Base-by-base conservation (phyloP, 495 filamentous ascomycete species). In the Aspergillus carlsbadensis region DNA sequence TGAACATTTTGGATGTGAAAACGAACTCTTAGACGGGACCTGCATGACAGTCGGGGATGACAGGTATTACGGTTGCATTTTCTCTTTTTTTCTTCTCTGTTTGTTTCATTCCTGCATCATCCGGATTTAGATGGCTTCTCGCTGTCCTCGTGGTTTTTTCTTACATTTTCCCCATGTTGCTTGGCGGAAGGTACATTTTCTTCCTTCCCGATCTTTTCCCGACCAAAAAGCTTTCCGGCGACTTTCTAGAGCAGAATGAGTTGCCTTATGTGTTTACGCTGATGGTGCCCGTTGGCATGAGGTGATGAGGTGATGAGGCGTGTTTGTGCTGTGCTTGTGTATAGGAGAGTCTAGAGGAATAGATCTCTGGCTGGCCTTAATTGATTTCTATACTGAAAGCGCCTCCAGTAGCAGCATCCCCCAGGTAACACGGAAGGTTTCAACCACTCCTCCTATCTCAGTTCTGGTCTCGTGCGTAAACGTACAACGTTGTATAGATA, bases 1-100 rank as follows among this genome's bases (percentile, higher is more conserved):
- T 33, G 24, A 34, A 20, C 31, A 26, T 52, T 58, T 64, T 64
- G 54, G 56, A 65, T 56, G 57, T 58, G 60, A 59, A 54, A 64
- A 59, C 51, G 46, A 52, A 44, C 18, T 50, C 52, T 43, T 56
- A 60, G 52, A 60, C 14, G 26, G 52, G 8, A 29, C 33, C 18
- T 42, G 58, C 29, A 21, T 46, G 48, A 45, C 37, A 24, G 29
- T 39, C 17, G 37, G 17, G 39, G 43, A 46, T 46, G 17, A 22
- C 31, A 49, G 45, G 45, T 49, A 49, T 36, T 17, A 34, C 21
- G 45, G 29, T 17, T 41, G 39, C 39, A 41, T 49, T 18, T 49
- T 35, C n/a, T 35, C 20, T 29, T 56, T 43, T 49, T 20, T 26
- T 54, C 49, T 59, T 10, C 10, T 26, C 34, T 45, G 18, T 5